A percentile compares a stretch with the other conserved stretches of the same genome.
phyloP scores from a whole-genome alignment of 176 grass and related monocot species.

The Themeda triandra region DNA sequence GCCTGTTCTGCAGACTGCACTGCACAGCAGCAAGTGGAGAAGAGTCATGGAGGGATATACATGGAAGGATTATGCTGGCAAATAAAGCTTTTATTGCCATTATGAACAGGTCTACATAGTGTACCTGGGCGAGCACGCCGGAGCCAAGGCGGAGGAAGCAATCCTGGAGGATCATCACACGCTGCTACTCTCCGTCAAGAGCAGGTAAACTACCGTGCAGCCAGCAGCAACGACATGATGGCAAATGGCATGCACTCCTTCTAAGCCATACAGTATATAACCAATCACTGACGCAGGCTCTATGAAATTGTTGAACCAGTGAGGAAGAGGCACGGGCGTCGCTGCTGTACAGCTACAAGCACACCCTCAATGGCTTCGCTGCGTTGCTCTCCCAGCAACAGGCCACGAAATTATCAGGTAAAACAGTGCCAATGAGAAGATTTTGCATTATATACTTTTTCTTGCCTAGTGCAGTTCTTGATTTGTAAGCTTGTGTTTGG shows the following conservation, averaged over 20 bases:
- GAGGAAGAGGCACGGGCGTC: slow-evolving; percentile 58
- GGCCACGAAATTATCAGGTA: slow-evolving; percentile 59
- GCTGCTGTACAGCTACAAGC: slow-evolving; percentile 88
- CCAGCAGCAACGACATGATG: neutral
- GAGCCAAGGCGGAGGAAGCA: slow-evolving; percentile 39
- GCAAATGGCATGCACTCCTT: neutral
- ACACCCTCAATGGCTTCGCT: slow-evolving; percentile 92
- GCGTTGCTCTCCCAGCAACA: slow-evolving; percentile 65
- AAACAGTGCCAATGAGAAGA: neutral
- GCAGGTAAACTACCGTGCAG: slow-evolving; percentile 35
- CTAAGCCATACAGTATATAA: too few relatives aligned
- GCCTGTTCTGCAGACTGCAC: too few relatives aligned
- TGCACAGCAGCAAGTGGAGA: too few relatives aligned
- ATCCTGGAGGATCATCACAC: slow-evolving; percentile 59
- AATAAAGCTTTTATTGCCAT: neutral
- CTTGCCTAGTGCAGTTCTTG: neutral
- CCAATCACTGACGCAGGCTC: neutral
- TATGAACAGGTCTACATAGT: slow-evolving; percentile 68
- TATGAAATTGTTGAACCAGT: slow-evolving; percentile 12
- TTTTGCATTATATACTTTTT: neutral
- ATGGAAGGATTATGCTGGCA: neutral
- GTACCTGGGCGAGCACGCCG: slow-evolving; percentile 58
- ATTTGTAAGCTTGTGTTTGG: slow-evolving; percentile 11
- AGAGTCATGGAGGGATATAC: too few relatives aligned
- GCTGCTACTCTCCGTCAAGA: slow-evolving; percentile 72